These are phyloP conservation scores for Aspergillus melleus DNA, from an alignment of 2,329 filamentous ascomycete genomes.

Conservation along the genomic window DNA sequence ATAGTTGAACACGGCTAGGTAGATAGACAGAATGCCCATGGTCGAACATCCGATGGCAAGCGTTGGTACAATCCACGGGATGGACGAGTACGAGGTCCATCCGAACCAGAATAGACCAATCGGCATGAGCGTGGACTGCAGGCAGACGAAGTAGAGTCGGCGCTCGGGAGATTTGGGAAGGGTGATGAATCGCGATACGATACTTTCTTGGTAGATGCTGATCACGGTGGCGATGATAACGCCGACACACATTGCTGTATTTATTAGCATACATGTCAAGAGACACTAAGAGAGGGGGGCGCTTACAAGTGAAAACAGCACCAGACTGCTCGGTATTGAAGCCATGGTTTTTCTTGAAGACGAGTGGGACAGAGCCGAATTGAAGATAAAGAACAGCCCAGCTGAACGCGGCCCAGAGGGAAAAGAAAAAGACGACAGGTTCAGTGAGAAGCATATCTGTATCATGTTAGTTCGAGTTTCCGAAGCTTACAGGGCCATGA, in stretches of 20 bases:
- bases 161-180: slow-evolving; percentile 64
- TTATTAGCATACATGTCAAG: slow-evolving; percentile 1
- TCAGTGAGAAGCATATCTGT: slow-evolving; percentile 59
- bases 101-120: slow-evolving; percentile 80
- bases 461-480: not conserved
- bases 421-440: slow-evolving; percentile 71
- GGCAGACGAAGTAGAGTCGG: slow-evolving; percentile 78
- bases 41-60: slow-evolving; percentile 72
- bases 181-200: slow-evolving; percentile 55
- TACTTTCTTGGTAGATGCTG: slow-evolving; percentile 70
- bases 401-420: slow-evolving; percentile 82
- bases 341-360: slow-evolving; percentile 67
- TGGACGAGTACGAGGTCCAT: slow-evolving; percentile 62
- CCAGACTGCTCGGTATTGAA: slow-evolving; percentile 69
- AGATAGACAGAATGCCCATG: slow-evolving; percentile 83
- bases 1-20: slow-evolving; percentile 90
- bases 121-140: slow-evolving; percentile 73
- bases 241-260: slow-evolving; percentile 66
- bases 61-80: slow-evolving; percentile 72
- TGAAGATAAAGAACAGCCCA: slow-evolving; percentile 89
- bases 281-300: not conserved
- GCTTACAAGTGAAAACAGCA: slow-evolving; percentile 63
- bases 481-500: not conserved
- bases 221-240: slow-evolving; percentile 65
- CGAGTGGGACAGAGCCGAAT: slow-evolving; percentile 75